Conservation (phyloP, 2,329 filamentous ascomycete species). For the Fusarium haematococcum region DNA sequence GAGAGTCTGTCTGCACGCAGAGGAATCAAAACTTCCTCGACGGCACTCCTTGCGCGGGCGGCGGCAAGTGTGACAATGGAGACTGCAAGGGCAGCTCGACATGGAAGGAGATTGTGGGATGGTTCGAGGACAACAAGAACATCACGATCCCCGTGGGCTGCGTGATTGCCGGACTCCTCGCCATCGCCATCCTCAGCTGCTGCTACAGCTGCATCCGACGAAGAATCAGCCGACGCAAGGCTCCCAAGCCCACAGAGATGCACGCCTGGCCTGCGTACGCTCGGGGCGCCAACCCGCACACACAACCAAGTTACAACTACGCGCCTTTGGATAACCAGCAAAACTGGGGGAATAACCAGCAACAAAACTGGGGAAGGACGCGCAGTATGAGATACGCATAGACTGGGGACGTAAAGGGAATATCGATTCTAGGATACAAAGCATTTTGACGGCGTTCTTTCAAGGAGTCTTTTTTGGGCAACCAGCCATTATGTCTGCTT, state of each 20-base stretch:
- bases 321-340: conserved; percentile 33
- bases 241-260: conserved; percentile 44
- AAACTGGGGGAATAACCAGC: conserved; percentile 21
- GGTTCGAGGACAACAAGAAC: conserved; percentile 81
- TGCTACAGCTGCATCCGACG: conserved; percentile 61
- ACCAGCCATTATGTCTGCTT: neutral
- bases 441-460: conserved; percentile 41
- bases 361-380: conserved; percentile 34
- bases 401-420: neutral
- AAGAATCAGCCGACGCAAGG: conserved; percentile 37
- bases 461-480: conserved; percentile 11
- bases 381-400: conserved; percentile 49
- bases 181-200: conserved; percentile 78
- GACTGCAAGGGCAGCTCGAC: conserved; percentile 78
- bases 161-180: conserved; percentile 77
- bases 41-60: conserved; percentile 85
- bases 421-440: conserved; percentile 9
- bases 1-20: conserved; percentile 76
- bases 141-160: conserved; percentile 84
- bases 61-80: conserved; percentile 84
- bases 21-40: conserved; percentile 95
- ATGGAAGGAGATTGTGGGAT: conserved; percentile 76
- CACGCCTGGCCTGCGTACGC: conserved; percentile 41
- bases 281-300: conserved; percentile 30
- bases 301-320: conserved; percentile 38